A percentile compares a stretch with the other conserved stretches of the same genome.
Evolutionary conservation across 805 yeast species (phyloP).

Genomic region (Saccharomycopsis fermentans): DNA sequence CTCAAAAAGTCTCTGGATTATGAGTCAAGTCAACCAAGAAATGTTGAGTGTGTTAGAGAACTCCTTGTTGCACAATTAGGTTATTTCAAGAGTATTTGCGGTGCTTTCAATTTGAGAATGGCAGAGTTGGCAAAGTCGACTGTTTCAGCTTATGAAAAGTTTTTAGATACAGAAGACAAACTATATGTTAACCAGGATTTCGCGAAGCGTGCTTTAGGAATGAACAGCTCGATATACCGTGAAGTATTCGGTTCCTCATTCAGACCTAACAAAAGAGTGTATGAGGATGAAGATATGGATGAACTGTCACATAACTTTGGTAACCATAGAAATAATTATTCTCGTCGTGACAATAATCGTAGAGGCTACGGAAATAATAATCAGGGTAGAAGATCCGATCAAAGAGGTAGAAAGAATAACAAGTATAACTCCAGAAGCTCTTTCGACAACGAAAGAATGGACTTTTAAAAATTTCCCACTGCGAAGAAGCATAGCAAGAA

Average conservation of each 20-base stretch:
- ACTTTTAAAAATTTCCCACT: not conserved
- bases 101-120: not conserved
- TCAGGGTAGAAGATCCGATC: constrained; percentile 21
- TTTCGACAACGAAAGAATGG: constrained; percentile 1
- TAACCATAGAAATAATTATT: not conserved
- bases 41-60: not conserved
- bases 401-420: constrained; percentile 7
- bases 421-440: constrained; percentile 19
- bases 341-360: constrained; percentile 12
- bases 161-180: not conserved
- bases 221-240: not conserved
- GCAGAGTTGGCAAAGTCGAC: not conserved
- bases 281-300: not conserved
- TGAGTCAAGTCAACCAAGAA: not conserved
- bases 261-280: not conserved
- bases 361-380: constrained; percentile 21
- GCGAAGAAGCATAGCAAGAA: not conserved
- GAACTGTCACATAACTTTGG: not conserved
- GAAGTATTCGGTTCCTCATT: not conserved
- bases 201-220: not conserved
- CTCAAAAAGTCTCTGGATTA: not conserved
- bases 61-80: constrained; percentile 2
- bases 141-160: not conserved
- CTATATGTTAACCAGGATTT: not conserved
- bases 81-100: constrained; percentile 2